Evolutionary conservation across 73 alveolate species (phyloP), one percentile per base, ranked within the genome.

Genomic region (Blepharisma japonicum): DNA sequence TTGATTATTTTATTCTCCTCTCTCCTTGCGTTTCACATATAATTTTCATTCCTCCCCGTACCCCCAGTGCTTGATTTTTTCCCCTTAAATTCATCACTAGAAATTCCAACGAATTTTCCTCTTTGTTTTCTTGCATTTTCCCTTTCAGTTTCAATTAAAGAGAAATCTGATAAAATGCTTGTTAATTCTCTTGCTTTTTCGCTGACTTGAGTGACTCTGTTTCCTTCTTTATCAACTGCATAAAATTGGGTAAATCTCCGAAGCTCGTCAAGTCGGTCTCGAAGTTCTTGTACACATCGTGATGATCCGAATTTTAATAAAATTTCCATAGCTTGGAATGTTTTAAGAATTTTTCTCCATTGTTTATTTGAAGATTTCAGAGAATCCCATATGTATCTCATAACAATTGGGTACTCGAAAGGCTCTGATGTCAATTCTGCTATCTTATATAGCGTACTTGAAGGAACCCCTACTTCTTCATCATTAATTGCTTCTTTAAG

Each of bases 381-480:
- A 0, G 50, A 20, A 18, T 39, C 47, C 74, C 74, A 61, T 20
- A 61, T 25, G 39, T n/a, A 4, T 61, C 23, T 39, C 74, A 61
- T 61, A 8, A 61, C 74, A 8, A 14, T 61, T 20, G 74, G 39
- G 47, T 61, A 61, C 49, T 61, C 74, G 18, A 25, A 18, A 25
- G 74, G 74, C 50, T 61, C 48, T 8, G 23, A 61, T 1, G 74
- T 61, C 4, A 61, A 39, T 25, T 61, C 74, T 18, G 74, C 74
- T 8, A 61, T 25, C 14, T 14, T 18, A 61, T 61, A 39, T 9
- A 61, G 46, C 14, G 74, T 18, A 5, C 18, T 61, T 14, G 39
- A 14, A 8, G 74, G 46, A n/a, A 61, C 74, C 47, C n/a, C 14
- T 18, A 5, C 11, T n/a, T 61, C 74, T 8, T 61, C 74, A 61